Base-by-base conservation (phyloP, 257 asterid species). In the Ilex aquifolium region DNA sequence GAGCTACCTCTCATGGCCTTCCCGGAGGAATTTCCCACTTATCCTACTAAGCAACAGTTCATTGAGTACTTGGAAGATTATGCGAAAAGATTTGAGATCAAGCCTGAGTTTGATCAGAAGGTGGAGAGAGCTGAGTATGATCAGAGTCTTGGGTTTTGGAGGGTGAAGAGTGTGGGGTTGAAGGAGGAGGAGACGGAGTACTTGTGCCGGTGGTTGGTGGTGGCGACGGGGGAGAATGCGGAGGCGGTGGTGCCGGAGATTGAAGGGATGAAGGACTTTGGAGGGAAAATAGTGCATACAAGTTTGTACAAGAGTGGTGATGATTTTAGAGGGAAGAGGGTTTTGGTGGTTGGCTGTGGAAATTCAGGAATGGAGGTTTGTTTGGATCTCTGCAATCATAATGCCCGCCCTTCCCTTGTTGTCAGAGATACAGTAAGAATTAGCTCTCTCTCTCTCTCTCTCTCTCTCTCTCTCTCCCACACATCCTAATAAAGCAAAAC, bases 341-440 rank as follows among this genome's bases (percentile, higher is more conserved):
- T 91, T 2, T 58, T 91, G 53, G 96, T 91, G 0, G 95, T 91
- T 9, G 97, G 97, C 0, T 88, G 97, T 61, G 97, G 97, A 27
- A 91, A 91, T 64, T 91, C 97, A 2, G 97, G 97, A 9, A 91
- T 91, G 97, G 97, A 91, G 71, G 95, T 91, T 0, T 85, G 94
- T 32, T 82, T 91, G 90, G 97, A 91, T 77, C 91, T 91, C 10
- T 91, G 96, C 67, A 72, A 80, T 62, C 75, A 82, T 68, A 62
- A 77, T 70, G 95, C 97, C 0, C 46, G 1, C 1, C 97, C 96
- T 52, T 77, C 87, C 0, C 85, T 91, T 10, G 89, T 84, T 12
- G 95, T 86, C 2, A 77, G 97, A 71, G 87, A 85, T 69, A 70
- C 88, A n/a, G 97, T 90, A 65, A 85, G 95, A 65, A 59, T 54